phyloP scores from a whole-genome alignment of 305 asterid genomes.

The Withania somnifera region DNA sequence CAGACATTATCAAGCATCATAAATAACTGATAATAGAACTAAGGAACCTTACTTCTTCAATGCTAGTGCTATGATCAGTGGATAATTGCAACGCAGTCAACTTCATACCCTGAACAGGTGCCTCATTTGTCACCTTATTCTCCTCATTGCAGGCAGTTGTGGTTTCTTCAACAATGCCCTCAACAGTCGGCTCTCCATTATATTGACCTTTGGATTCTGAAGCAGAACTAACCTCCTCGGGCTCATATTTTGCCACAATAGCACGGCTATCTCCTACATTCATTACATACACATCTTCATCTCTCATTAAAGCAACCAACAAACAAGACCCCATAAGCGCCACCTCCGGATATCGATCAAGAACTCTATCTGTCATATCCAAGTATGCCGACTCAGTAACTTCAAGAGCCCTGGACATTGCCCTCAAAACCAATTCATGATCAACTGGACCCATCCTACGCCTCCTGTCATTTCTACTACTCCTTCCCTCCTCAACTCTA shows the following conservation, averaged over 20 bases:
- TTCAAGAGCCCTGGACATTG: constrained; percentile 93
- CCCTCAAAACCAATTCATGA: constrained; percentile 71
- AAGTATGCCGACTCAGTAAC: constrained; percentile 70
- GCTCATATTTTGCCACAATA: constrained; percentile 73
- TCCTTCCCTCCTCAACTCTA: constrained; percentile 31
- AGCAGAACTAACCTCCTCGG: constrained; percentile 30
- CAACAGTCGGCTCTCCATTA: constrained; percentile 28
- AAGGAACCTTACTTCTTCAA: constrained; percentile 58
- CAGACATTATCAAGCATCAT: background rate
- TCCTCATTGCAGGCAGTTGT: constrained; percentile 29
- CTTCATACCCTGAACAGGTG: constrained; percentile 34
- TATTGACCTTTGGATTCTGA: constrained; percentile 25
- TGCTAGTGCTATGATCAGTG: constrained; percentile 97
- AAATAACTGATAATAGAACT: constrained; percentile 2
- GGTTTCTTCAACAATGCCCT: constrained; percentile 55
- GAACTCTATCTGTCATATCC: constrained; percentile 89
- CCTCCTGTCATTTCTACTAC: constrained; percentile 38
- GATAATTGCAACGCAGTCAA: constrained; percentile 84
- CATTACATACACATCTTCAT: constrained; percentile 95
- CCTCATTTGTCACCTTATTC: constrained; percentile 38
- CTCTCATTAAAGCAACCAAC: constrained; percentile 89
- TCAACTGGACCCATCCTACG: constrained; percentile 65
- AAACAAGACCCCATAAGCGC: constrained; percentile 98
- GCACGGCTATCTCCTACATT: constrained; percentile 98
- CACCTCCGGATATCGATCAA: constrained; percentile 90